phyloP scores from a whole-genome alignment of 202 grass and related monocot genomes.

The Schoenoplectus tabernaemontani region DNA sequence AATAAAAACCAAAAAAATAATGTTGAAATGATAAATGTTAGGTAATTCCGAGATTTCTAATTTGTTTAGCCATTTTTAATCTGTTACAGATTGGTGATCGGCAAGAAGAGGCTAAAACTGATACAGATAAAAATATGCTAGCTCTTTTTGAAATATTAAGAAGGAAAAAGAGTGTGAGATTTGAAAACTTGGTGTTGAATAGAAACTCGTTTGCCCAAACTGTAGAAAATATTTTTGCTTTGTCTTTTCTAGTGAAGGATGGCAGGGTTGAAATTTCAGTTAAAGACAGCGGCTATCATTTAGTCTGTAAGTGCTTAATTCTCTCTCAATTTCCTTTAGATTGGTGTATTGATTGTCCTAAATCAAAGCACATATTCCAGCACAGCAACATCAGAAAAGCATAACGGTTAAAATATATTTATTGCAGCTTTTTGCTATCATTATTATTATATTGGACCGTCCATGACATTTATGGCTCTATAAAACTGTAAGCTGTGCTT shows the following conservation, averaged over 20 bases:
- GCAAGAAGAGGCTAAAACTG: conserved; percentile 37
- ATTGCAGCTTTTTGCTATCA: neutral
- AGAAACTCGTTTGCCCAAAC: conserved; percentile 72
- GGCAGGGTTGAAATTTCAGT: conserved; percentile 62
- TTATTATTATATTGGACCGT: neutral
- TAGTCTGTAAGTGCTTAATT: conserved; percentile 45
- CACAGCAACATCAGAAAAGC: neutral
- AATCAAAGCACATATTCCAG: neutral
- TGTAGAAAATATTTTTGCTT: conserved; percentile 72
- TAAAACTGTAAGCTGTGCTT: neutral
- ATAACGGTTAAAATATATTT: neutral
- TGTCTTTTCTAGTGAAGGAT: conserved; percentile 92
- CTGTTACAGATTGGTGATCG: conserved; percentile 34
- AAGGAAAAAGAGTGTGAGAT: conserved; percentile 54
- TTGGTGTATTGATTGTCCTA: neutral
- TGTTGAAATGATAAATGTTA: neutral
- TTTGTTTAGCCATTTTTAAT: neutral
- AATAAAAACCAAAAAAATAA: neutral
- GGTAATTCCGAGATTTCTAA: neutral
- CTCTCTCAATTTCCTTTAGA: neutral
- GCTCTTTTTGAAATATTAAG: conserved; percentile 59
- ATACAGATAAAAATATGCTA: conserved; percentile 72
- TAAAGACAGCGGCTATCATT: conserved; percentile 42
- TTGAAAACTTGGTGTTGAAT: conserved; percentile 72
- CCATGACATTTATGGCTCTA: neutral